Percentiles rank a stretch among this genome's conserved stretches.
phyloP scores from a whole-genome alignment of 768 basidiomycete genomes.

The Leccinum uliginosum region DNA sequence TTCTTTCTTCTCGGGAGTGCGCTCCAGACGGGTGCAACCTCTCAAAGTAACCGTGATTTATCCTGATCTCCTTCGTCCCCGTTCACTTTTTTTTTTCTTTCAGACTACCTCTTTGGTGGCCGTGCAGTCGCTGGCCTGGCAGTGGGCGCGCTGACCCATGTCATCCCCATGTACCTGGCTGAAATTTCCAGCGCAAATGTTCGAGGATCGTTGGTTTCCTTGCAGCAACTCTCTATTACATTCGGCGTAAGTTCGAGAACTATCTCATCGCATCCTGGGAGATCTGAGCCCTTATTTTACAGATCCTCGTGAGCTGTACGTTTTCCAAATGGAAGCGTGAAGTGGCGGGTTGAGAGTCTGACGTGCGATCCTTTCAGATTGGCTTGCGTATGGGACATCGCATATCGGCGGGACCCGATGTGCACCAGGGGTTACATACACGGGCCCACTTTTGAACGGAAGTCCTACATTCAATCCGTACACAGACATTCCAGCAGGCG shows the following conservation, averaged over 20 bases:
- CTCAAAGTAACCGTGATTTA: conserved; percentile 8
- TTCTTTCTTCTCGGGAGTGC: conserved; percentile 29
- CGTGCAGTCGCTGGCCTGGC: conserved; percentile 22
- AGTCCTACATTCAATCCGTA: conserved; percentile 27
- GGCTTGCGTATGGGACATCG: conserved; percentile 31
- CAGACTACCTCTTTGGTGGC: conserved; percentile 28
- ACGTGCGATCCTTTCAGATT: conserved; percentile 17
- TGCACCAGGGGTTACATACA: conserved; percentile 26
- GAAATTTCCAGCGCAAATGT: conserved; percentile 38
- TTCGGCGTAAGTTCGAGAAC: conserved; percentile 27
- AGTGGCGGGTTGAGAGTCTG: background rate
- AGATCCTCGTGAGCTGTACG: conserved; percentile 33
- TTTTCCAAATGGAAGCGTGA: background rate
- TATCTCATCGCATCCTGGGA: background rate
- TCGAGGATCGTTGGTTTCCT: conserved; percentile 34
- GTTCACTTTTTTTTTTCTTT: background rate
- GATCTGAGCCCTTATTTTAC: background rate
- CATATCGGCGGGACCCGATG: conserved; percentile 32
- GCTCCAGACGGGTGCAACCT: conserved; percentile 29
- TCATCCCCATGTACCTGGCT: conserved; percentile 33
- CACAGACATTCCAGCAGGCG: conserved; percentile 27
- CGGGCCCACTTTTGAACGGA: conserved; percentile 30
- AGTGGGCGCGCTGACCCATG: conserved; percentile 21
- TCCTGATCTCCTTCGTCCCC: background rate
- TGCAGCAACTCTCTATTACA: conserved; percentile 35